Evolutionary conservation across 306 rosid species (phyloP).

Genomic region (Echinosophora koreensis): DNA sequence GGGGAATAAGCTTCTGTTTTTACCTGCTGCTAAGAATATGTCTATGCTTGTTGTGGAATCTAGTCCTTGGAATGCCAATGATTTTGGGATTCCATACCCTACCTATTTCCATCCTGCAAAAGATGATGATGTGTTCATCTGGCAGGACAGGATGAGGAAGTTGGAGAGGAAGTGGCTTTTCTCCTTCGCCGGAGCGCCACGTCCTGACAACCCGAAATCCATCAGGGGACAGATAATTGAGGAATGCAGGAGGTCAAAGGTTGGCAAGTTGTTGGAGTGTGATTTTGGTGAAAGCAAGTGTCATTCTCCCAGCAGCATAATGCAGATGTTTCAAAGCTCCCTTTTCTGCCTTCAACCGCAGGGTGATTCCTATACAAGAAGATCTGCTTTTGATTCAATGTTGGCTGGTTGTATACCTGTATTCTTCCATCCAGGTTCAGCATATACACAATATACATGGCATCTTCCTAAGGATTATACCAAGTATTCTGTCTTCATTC

Average conservation of each 20-base stretch:
- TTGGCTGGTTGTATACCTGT: conserved; percentile 98
- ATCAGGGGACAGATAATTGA: conserved; percentile 92
- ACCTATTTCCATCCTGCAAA: conserved; percentile 96
- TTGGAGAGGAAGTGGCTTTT: conserved; percentile 78
- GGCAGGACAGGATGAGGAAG: conserved; percentile 71
- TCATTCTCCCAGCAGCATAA: conserved; percentile 94
- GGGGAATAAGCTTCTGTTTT: conserved; percentile 95
- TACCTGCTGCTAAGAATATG: conserved; percentile 97
- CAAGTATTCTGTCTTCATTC: conserved; percentile 88
- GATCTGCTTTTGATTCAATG: conserved; percentile 99
- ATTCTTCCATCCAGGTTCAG: conserved; percentile 98
- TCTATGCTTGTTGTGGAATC: conserved; percentile 99
- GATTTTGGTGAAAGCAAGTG: conserved; percentile 99
- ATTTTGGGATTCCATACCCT: conserved; percentile 95
- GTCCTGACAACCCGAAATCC: conserved; percentile 85
- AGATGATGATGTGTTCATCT: conserved; percentile 75
- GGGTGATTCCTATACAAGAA: conserved; percentile 93
- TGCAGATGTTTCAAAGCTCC: conserved; percentile 98
- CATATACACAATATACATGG: conserved; percentile 96
- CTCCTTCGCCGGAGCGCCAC: conserved; percentile 97
- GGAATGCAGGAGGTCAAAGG: conserved; percentile 77
- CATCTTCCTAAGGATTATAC: conserved; percentile 91
- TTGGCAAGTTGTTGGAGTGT: conserved; percentile 89
- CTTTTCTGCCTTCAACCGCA: conserved; percentile 97
- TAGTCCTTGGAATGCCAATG: conserved; percentile 99